Evolutionary conservation across 2,329 filamentous ascomycete species (phyloP).

Genomic region (Talaromyces sp.): DNA sequence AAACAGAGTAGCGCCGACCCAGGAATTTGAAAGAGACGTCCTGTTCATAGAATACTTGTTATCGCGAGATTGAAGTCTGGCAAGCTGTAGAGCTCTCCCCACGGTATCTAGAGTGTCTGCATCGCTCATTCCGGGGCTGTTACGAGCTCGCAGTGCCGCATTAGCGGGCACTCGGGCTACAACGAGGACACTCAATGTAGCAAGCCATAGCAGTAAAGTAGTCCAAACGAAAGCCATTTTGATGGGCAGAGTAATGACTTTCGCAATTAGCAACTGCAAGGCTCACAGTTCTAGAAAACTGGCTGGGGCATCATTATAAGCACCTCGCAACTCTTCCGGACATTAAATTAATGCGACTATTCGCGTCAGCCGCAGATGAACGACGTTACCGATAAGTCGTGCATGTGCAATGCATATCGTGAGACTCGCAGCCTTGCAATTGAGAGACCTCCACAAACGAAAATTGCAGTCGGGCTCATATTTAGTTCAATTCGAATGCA

Average conservation of each 20-base stretch:
- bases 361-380: neutral
- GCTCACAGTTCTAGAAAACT: neutral
- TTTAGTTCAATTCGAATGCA: neutral
- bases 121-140: constrained; percentile 1
- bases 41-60: constrained; percentile 17
- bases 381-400: neutral
- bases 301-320: neutral
- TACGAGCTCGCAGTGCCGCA: constrained; percentile 5
- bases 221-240: neutral
- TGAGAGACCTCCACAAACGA: neutral
- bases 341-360: neutral
- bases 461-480: neutral
- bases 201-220: constrained; percentile 1
- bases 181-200: neutral
- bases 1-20: constrained; percentile 11
- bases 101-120: constrained; percentile 8
- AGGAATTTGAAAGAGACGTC: constrained; percentile 14
- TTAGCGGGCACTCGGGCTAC: neutral
- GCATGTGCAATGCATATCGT: neutral
- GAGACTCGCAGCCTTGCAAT: constrained; percentile 7
- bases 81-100: constrained; percentile 11
- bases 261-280: neutral
- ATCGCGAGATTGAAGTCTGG: constrained; percentile 8
- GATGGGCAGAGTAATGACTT: neutral
- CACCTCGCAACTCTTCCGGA: no score